Evolutionary conservation across 2,329 filamentous ascomycete genomes (phyloP).

Genomic region (Botryotinia convoluta): DNA sequence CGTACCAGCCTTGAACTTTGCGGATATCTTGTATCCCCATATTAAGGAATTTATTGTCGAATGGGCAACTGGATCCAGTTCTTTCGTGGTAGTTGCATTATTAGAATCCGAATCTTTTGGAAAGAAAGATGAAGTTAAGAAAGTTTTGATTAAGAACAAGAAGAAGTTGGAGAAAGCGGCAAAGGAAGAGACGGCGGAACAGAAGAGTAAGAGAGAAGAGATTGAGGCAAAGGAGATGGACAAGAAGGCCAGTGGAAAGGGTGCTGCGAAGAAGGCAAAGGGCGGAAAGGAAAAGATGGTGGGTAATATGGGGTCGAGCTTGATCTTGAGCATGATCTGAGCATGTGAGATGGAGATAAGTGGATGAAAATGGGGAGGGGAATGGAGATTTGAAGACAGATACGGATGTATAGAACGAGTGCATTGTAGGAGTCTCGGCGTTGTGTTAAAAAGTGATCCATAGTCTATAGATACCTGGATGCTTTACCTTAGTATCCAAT

Average conservation of each 20-base stretch:
- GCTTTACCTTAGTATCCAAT: constrained; percentile 1
- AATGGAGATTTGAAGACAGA: background rate
- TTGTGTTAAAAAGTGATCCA: constrained; percentile 6
- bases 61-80: constrained; percentile 85
- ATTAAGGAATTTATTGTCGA: constrained; percentile 72
- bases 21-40: constrained; percentile 74
- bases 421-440: constrained; percentile 11
- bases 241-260: constrained; percentile 40
- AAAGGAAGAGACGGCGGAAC: constrained; percentile 54
- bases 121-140: constrained; percentile 63
- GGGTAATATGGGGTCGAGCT: constrained; percentile 61
- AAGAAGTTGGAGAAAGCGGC: constrained; percentile 68
- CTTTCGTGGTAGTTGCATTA: constrained; percentile 81
- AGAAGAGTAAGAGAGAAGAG: constrained; percentile 47
- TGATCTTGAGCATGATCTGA: constrained; percentile 57
- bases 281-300: constrained; percentile 42
- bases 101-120: constrained; percentile 72
- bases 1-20: constrained; percentile 77
- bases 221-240: constrained; percentile 44
- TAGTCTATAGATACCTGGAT: constrained; percentile 11
- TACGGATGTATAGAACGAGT: background rate
- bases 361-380: background rate
- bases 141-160: constrained; percentile 70
- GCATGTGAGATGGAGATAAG: background rate
- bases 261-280: constrained; percentile 46